A percentile compares a stretch with the other conserved stretches of the same genome.
These are phyloP conservation scores for Pyrenophora seminiperda DNA, from an alignment of 2,329 filamentous ascomycete species.

Conservation along the genomic window DNA sequence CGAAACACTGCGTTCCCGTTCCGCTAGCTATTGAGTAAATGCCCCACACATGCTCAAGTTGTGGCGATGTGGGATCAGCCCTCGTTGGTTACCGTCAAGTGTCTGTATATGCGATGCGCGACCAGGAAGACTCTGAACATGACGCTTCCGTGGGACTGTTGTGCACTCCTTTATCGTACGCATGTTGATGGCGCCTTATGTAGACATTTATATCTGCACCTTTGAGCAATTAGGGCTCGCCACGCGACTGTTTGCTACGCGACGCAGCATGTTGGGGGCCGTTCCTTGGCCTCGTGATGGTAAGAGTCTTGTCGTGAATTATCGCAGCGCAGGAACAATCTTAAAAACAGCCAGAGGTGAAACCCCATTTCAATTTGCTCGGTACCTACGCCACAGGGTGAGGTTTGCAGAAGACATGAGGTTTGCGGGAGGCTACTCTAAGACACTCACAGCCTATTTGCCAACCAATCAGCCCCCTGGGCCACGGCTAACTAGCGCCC, in stretches of 20 bases:
- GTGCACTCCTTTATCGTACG: slow-evolving; percentile 2
- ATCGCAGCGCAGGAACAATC: slow-evolving; percentile 5
- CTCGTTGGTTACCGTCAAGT: neutral
- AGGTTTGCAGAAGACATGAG: slow-evolving; percentile 13
- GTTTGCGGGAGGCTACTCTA: slow-evolving; percentile 10
- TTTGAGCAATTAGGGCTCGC: slow-evolving; percentile 13
- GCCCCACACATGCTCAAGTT: slow-evolving; percentile 7
- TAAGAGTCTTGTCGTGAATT: neutral
- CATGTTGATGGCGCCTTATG: slow-evolving; percentile 1
- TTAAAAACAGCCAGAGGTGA: neutral
- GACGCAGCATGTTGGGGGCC: slow-evolving; percentile 8
- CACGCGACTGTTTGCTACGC: slow-evolving; percentile 5
- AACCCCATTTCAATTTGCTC: neutral
- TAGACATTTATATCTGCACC: slow-evolving; percentile 4
- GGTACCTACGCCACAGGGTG: slow-evolving; percentile 4
- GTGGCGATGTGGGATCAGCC: slow-evolving; percentile 11
- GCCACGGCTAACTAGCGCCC: slow-evolving; percentile 11
- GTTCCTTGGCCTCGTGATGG: slow-evolving; percentile 3
- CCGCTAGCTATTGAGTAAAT: neutral
- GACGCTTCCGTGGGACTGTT: slow-evolving; percentile 7
- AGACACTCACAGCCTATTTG: slow-evolving; percentile 11
- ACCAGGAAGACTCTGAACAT: slow-evolving; percentile 1
- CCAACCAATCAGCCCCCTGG: slow-evolving; percentile 17
- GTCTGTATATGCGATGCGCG: slow-evolving; percentile 3
- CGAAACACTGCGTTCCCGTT: slow-evolving; percentile 8